A percentile compares a stretch with the other conserved stretches of the same genome.
These are phyloP conservation scores for Leccinum boreale DNA, from an alignment of 768 basidiomycete genomes.

Conservation along the genomic window DNA sequence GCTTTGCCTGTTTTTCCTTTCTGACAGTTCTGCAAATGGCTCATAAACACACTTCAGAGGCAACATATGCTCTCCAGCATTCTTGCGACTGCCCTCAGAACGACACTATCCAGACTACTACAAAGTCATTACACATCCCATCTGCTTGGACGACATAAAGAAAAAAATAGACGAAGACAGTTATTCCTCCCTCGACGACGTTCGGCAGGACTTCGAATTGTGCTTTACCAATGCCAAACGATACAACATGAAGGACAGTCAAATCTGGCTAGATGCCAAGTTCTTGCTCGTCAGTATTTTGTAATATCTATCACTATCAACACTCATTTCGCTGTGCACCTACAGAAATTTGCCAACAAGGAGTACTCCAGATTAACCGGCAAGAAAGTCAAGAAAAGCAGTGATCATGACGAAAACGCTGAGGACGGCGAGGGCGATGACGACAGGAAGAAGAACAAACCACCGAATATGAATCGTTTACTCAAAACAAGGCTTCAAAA, in stretches of 20 bases:
- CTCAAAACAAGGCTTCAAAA: constrained; percentile 71
- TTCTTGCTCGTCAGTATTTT: constrained; percentile 60
- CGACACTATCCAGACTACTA: constrained; percentile 88
- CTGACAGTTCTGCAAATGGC: constrained; percentile 34
- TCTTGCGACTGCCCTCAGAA: constrained; percentile 67
- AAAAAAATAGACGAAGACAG: constrained; percentile 56
- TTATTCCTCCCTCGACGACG: constrained; percentile 63
- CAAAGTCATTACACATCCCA: constrained; percentile 69
- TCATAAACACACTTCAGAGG: constrained; percentile 47
- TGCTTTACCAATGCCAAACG: constrained; percentile 80
- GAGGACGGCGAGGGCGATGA: constrained; percentile 42
- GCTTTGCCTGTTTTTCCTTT: constrained; percentile 43
- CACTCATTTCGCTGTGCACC: not conserved
- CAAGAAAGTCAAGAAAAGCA: constrained; percentile 37
- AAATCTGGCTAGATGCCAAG: constrained; percentile 81
- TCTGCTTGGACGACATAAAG: constrained; percentile 89
- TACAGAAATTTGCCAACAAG: constrained; percentile 45
- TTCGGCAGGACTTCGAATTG: constrained; percentile 69
- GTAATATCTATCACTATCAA: not conserved
- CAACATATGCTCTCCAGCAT: constrained; percentile 58
- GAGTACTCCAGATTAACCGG: constrained; percentile 48
- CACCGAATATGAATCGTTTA: constrained; percentile 60
- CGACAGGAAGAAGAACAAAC: constrained; percentile 50
- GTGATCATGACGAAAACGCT: constrained; percentile 38
- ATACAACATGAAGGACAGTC: constrained; percentile 79